Evolutionary conservation across 345 rosid genomes (phyloP).

Genomic region (Conringia planisiliqua): DNA sequence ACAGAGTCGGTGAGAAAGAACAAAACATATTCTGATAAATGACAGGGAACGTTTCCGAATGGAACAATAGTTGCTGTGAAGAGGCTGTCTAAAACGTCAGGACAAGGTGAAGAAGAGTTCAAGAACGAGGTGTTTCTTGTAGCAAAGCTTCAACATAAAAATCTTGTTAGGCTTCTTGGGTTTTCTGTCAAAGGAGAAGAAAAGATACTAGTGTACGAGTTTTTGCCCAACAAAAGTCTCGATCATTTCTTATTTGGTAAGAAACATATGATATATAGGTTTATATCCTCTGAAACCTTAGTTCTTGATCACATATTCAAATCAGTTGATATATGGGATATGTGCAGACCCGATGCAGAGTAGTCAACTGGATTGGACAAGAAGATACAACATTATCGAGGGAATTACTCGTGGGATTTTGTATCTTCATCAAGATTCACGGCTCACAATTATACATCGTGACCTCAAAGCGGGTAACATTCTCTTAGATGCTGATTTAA

Average conservation of each 20-base stretch:
- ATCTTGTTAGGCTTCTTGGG: slow-evolving; percentile 40
- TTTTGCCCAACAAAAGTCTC: slow-evolving; percentile 42
- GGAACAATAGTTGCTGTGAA: slow-evolving; percentile 47
- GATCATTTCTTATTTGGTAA: slow-evolving; percentile 20
- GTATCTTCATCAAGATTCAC: slow-evolving; percentile 38
- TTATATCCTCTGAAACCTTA: not conserved
- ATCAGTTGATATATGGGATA: not conserved
- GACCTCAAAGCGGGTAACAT: slow-evolving; percentile 31
- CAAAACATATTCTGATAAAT: not conserved
- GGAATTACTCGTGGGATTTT: slow-evolving; percentile 31
- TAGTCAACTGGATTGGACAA: slow-evolving; percentile 21
- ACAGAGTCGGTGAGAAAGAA: not conserved
- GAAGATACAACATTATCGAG: slow-evolving; percentile 11
- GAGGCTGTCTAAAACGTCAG: slow-evolving; percentile 39
- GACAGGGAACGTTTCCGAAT: slow-evolving; percentile 25
- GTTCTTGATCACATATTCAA: not conserved
- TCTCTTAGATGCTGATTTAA: slow-evolving; percentile 19
- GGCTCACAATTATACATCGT: slow-evolving; percentile 30
- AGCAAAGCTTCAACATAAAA: slow-evolving; percentile 25
- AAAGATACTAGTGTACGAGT: slow-evolving; percentile 39
- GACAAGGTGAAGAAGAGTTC: slow-evolving; percentile 40
- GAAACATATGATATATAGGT: not conserved
- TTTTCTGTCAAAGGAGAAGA: slow-evolving; percentile 44
- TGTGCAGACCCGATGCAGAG: slow-evolving; percentile 32
- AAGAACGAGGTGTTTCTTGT: slow-evolving; percentile 21